Evolutionary conservation across 306 rosid species (phyloP).

Genomic region (Corylus avellana): DNA sequence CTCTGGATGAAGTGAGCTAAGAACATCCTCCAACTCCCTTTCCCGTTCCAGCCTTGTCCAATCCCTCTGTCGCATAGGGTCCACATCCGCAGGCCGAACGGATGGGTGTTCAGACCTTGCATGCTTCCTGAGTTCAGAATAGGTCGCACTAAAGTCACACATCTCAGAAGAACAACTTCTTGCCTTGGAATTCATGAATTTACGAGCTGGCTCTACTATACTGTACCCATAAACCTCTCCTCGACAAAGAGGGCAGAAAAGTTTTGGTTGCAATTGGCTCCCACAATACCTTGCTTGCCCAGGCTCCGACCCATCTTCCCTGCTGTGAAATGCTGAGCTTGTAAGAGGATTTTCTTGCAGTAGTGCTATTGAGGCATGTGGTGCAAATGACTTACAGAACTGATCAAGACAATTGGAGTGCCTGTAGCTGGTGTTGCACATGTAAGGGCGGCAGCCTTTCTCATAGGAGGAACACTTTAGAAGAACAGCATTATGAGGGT

Average conservation of each 20-base stretch:
- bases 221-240: conserved; percentile 73
- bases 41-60: conserved; percentile 76
- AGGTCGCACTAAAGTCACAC: conserved; percentile 64
- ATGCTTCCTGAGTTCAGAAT: conserved; percentile 76
- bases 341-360: conserved; percentile 59
- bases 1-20: conserved; percentile 54
- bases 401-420: conserved; percentile 90
- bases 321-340: conserved; percentile 38
- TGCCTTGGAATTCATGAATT: conserved; percentile 55
- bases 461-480: conserved; percentile 70
- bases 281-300: conserved; percentile 36
- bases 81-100: conserved; percentile 73
- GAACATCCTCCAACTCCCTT: conserved; percentile 56
- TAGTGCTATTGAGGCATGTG: conserved; percentile 43
- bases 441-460: conserved; percentile 73
- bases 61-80: conserved; percentile 50
- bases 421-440: conserved; percentile 83
- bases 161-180: conserved; percentile 79
- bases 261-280: conserved; percentile 41
- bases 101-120: conserved; percentile 79
- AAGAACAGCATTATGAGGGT: conserved; percentile 78
- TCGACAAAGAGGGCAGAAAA: conserved; percentile 81
- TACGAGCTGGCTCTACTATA: conserved; percentile 63
- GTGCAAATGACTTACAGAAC: conserved; percentile 66
- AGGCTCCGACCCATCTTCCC: conserved; percentile 38